Percentiles rank a stretch among this genome's conserved stretches.
Evolutionary conservation across 169 alveolate genomes (phyloP).

Genomic region (Plasmodium gonderi): DNA sequence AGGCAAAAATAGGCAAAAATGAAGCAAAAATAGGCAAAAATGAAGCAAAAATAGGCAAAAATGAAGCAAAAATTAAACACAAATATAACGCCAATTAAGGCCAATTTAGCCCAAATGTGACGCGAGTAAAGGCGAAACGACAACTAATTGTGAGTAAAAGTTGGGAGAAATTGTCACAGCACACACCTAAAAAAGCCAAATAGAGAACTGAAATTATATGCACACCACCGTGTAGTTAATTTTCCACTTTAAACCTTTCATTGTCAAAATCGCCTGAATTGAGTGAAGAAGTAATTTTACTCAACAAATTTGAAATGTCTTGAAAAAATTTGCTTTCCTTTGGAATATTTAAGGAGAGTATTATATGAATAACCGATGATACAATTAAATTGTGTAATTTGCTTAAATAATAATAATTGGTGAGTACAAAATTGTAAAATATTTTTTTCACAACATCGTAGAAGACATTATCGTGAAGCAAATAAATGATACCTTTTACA

Average conservation of each 20-base stretch:
- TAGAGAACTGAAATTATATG: background rate
- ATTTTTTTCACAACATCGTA: conserved; percentile 38
- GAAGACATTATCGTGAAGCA: conserved; percentile 12
- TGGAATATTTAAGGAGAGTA: conserved; percentile 15
- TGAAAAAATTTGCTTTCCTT: conserved; percentile 7
- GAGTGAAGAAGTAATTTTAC: background rate
- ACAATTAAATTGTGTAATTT: conserved; percentile 53
- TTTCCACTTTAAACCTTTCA: conserved; percentile 17
- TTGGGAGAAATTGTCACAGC: no score
- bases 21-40: background rate
- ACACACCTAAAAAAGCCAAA: no score
- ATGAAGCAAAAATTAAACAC: background rate
- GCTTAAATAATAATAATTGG: conserved; percentile 40
- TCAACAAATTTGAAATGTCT: background rate
- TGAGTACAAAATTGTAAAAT: conserved; percentile 26
- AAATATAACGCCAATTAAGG: background rate
- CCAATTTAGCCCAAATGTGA: background rate
- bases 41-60: background rate
- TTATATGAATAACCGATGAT: conserved; percentile 16
- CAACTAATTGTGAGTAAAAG: no score
- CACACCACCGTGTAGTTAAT: background rate
- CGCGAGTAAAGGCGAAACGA: no score
- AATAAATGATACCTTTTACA: conserved; percentile 5
- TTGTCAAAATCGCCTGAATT: conserved; percentile 8
- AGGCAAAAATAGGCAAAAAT: background rate